These are phyloP conservation scores for Apiospora marii DNA, from an alignment of 2,329 filamentous ascomycete species.

Conservation along the genomic window DNA sequence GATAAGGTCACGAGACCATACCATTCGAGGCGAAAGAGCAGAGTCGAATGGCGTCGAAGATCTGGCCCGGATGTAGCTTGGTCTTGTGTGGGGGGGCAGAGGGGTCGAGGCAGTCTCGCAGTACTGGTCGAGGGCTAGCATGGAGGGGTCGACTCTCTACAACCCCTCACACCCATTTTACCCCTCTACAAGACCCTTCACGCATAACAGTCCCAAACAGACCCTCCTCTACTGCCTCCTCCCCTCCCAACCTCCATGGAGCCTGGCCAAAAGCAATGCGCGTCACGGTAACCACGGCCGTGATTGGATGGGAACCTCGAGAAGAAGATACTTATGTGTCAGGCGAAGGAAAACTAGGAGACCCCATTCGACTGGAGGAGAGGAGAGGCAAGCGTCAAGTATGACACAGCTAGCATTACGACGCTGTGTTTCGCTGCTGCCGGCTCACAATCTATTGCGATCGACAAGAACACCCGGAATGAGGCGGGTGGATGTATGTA, in stretches of 20 bases:
- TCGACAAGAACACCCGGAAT: neutral
- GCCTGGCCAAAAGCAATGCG: neutral
- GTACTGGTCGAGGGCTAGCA: no score
- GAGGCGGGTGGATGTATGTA: neutral
- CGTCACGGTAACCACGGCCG: neutral
- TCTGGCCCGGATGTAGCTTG: neutral
- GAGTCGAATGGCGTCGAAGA: neutral
- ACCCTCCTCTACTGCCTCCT: neutral
- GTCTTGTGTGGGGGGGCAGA: neutral
- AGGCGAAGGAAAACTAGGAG: neutral
- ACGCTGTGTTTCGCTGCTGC: neutral
- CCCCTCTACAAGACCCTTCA: conserved; percentile 7
- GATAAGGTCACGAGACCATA: neutral
- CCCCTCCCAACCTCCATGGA: no score
- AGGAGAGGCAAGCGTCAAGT: no score
- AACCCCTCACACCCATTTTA: neutral
- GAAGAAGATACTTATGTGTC: neutral
- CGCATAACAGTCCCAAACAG: neutral
- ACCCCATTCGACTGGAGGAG: neutral
- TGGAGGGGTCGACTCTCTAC: neutral
- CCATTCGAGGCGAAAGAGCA: neutral
- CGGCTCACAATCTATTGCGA: neutral
- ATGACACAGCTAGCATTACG: neutral
- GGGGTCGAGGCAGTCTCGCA: neutral
- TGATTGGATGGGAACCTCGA: neutral